Evolutionary conservation across 2,329 filamentous ascomycete genomes (phyloP), one percentile per base, ranked within the genome.

Genomic region (Colletotrichum tropicale): DNA sequence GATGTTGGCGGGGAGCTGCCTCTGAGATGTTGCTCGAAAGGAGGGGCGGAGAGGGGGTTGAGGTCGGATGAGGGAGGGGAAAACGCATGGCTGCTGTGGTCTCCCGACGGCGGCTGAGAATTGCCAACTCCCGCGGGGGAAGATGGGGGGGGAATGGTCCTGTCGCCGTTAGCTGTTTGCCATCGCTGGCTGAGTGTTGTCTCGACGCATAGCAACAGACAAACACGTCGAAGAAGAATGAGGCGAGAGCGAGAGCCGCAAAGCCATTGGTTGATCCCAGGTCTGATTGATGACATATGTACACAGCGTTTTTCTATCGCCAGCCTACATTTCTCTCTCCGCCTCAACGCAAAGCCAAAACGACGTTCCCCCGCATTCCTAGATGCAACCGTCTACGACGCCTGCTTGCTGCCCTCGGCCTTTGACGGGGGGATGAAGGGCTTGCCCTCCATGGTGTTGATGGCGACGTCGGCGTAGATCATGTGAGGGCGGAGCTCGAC

Each of bases 401-500:
- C 65, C 75, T 78, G 76, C 73, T 78, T 78, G 64, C 61, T 55
- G 60, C 64, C 74, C 72, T 77, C 69, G 30, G 75, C 77, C 74
- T 77, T 76, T 65, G 74, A 76, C 34, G 77, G 74, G 24, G 84
- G 77, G 71, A 82, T 74, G 75, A 87, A 88, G 62, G 86, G 86
- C 85, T 88, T 87, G 78, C 85, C 85, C 69, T 87, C 84, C 66
- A 83, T 81, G 70, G 84, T 82, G 58, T 85, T 82, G 76, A 87
- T 86, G 76, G 86, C 86, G 78, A 87, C 86, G 79, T 92, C 90
- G 75, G 91, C 88, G 81, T 91, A 91, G 83, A 92, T 91, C 84
- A 92, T 91, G 82, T 87, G 88, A 80, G 90, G 89, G 81, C 94
- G 91, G 80, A 95, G 89, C 84, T 96, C 94, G 79, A 97, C 92